Percentiles rank a stretch among this genome's conserved stretches.
Conservation (phyloP, 106 monocot species). For the Dendrobium officinale region DNA sequence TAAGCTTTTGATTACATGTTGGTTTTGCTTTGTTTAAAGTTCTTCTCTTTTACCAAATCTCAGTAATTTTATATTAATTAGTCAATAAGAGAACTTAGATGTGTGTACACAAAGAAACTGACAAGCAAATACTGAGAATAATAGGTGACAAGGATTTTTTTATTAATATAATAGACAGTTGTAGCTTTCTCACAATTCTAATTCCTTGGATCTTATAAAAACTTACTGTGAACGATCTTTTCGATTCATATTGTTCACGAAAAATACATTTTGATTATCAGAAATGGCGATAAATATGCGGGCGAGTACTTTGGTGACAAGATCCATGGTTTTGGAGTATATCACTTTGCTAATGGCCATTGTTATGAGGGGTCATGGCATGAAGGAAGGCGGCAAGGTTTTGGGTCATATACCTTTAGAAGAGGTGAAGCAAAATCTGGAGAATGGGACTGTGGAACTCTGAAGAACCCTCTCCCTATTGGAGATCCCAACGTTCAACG, state of each 20-base stretch:
- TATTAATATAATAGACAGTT: background rate
- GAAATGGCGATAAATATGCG: conserved; percentile 37
- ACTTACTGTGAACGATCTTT: background rate
- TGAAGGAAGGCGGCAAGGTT: conserved; percentile 42
- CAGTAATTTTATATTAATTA: no score
- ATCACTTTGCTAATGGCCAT: conserved; percentile 45
- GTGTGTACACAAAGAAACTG: no score
- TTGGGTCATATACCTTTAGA: conserved; percentile 41
- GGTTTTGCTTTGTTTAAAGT: no score
- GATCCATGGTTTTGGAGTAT: conserved; percentile 53
- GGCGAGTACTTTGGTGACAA: conserved; percentile 47
- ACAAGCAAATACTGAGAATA: no score
- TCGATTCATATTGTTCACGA: background rate
- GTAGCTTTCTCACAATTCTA: background rate
- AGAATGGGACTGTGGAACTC: conserved; percentile 40
- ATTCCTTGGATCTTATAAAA: background rate
- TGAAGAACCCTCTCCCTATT: conserved; percentile 15
- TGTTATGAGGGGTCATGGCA: conserved; percentile 56
- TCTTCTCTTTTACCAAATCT: no score
- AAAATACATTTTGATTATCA: background rate
- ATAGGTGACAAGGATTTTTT: no score
- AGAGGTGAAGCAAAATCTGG: conserved; percentile 37
- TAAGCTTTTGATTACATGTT: background rate
- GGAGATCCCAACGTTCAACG: conserved; percentile 10
- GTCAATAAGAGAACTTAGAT: no score